Conservation (phyloP, 2,329 filamentous ascomycete genomes). For the Alternaria arborescens region DNA sequence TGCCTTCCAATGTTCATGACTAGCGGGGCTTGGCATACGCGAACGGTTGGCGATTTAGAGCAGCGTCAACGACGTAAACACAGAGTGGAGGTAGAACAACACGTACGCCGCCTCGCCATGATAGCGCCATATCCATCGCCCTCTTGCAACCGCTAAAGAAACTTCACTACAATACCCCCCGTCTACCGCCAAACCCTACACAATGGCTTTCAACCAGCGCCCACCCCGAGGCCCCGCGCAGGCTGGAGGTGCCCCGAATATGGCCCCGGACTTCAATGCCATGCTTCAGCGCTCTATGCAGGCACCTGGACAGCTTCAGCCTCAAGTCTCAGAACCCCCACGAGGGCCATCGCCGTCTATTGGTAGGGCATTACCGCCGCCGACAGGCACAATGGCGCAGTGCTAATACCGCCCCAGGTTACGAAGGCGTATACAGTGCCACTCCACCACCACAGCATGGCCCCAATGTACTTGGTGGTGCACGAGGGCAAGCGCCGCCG, state of each 20-base stretch:
- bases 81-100: constrained; percentile 26
- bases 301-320: constrained; percentile 35
- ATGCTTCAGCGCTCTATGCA: constrained; percentile 50
- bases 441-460: constrained; percentile 62
- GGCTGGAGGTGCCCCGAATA: constrained; percentile 41
- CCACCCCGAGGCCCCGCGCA: constrained; percentile 41
- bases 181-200: constrained; percentile 10
- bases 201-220: constrained; percentile 42
- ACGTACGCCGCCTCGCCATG: constrained; percentile 42
- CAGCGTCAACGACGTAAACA: constrained; percentile 21
- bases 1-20: constrained; percentile 4
- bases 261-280: constrained; percentile 46
- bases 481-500: constrained; percentile 31
- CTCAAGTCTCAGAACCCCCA: constrained; percentile 31
- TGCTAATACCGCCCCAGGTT: constrained; percentile 39
- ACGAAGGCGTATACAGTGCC: constrained; percentile 48
- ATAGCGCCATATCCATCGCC: constrained; percentile 28
- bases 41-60: constrained; percentile 26
- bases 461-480: constrained; percentile 42
- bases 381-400: constrained; percentile 7
- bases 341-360: constrained; percentile 36
- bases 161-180: constrained; percentile 6
- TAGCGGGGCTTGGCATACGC: constrained; percentile 26
- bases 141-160: constrained; percentile 32
- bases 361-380: constrained; percentile 29